phyloP scores from a whole-genome alignment of 2,329 filamentous ascomycete species.

The Blastomyces parvus region DNA sequence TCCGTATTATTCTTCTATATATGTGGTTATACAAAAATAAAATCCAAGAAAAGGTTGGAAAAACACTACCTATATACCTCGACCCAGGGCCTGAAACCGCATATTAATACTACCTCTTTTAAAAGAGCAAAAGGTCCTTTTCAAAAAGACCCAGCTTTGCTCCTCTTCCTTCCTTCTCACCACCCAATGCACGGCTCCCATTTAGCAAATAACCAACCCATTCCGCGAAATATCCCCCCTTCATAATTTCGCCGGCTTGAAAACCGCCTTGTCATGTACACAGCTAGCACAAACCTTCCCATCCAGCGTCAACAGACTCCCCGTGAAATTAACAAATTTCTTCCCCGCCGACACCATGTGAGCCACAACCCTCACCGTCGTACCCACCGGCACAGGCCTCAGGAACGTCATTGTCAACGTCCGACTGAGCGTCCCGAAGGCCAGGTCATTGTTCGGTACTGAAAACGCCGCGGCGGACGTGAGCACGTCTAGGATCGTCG shows the following conservation, averaged over 20 bases:
- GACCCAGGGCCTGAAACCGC: background rate
- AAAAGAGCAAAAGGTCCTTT: background rate
- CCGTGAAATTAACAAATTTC: slow-evolving; percentile 44
- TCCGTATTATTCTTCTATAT: background rate
- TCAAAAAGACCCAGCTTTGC: background rate
- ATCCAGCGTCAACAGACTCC: slow-evolving; percentile 44
- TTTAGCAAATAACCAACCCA: background rate
- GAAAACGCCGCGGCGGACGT: slow-evolving; percentile 52
- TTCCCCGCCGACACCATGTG: slow-evolving; percentile 50
- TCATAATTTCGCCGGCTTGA: background rate
- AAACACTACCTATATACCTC: background rate
- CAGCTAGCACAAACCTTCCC: slow-evolving; percentile 32
- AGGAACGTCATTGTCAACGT: slow-evolving; percentile 59
- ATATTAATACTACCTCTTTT: background rate
- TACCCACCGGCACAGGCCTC: slow-evolving; percentile 48
- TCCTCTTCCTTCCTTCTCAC: background rate
- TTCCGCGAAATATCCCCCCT: background rate
- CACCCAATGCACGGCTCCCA: background rate
- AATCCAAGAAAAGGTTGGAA: background rate
- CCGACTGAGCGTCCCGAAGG: slow-evolving; percentile 54
- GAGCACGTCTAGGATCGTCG: slow-evolving; percentile 58
- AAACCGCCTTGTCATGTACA: slow-evolving; percentile 6
- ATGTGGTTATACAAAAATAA: background rate
- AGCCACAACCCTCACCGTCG: slow-evolving; percentile 44
- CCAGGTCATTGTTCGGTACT: slow-evolving; percentile 50